Evolutionary conservation across 148 eudicot species (phyloP), one percentile per base, ranked within the genome.

Genomic region (Oxyria digyna): DNA sequence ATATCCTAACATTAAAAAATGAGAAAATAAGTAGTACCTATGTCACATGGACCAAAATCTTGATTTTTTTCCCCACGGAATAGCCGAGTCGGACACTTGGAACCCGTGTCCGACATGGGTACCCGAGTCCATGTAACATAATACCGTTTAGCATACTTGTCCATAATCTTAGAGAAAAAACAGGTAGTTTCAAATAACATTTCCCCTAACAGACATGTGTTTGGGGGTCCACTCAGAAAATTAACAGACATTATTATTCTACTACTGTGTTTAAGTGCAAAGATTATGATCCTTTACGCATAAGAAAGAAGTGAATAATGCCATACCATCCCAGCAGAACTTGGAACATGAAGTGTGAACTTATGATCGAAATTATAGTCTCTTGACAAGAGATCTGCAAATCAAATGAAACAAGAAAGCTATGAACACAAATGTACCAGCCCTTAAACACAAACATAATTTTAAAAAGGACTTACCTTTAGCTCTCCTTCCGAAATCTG

Each of bases 291-390:
- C 5, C 26, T 24, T 55, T 29, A 55, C 11, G 62, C 62, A 24
- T 12, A 55, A 55, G 6, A 59, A 27, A 29, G 18, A 11, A 31
- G 38, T 29, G 10, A 13, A 29, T 4, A 10, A 29, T 15, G 0
- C 2, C 84, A 77, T 91, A 91, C 97, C 97, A 84, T 72, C 50
- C 96, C 96, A 77, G 78, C 78, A 41, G 87, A 78, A 75, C 87
- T 87, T 12, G 96, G 97, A 71, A 87, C 73, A 6, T 88, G 77
- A 42, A 91, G 72, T 32, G 80, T 74, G 71, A 91, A 75, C 76
- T 89, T 91, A 81, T 91, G 89, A 73, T 91, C 87, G 68, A 79
- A 85, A 74, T 84, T 87, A 89, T 91, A 91, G 79, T 91, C 97
- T 81, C 76, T 91, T 27, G 83, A 85, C 85, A 91, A 81, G 72